phyloP scores from a whole-genome alignment of 2,329 filamentous ascomycete genomes.

The Ophiostoma montium region DNA sequence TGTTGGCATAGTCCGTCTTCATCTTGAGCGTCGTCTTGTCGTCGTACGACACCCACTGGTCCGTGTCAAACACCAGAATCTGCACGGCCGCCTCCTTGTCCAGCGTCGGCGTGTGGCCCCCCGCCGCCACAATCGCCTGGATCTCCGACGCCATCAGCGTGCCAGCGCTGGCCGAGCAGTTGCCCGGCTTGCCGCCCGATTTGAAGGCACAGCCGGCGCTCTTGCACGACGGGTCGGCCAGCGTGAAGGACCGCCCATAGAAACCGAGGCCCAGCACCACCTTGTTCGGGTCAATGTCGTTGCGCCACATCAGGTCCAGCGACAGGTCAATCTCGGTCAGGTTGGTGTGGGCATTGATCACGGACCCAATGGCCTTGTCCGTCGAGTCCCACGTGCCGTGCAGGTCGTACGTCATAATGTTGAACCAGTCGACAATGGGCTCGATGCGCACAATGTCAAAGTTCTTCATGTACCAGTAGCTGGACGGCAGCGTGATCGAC shows the following conservation, averaged over 20 bases:
- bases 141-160: constrained; percentile 17
- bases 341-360: constrained; percentile 29
- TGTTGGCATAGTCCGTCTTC: constrained; percentile 17
- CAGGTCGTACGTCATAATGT: constrained; percentile 22
- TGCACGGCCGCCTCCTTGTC: constrained; percentile 19
- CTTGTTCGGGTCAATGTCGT: constrained; percentile 25
- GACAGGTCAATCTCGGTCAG: constrained; percentile 28
- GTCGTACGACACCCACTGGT: constrained; percentile 22
- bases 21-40: constrained; percentile 17
- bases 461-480: constrained; percentile 13
- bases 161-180: constrained; percentile 15
- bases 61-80: constrained; percentile 14
- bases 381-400: constrained; percentile 26
- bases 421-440: constrained; percentile 11
- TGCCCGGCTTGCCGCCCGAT: constrained; percentile 11
- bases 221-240: constrained; percentile 15
- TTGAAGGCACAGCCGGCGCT: constrained; percentile 16
- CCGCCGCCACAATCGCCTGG: constrained; percentile 11
- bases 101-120: not conserved
- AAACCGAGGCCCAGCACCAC: constrained; percentile 30
- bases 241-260: constrained; percentile 20
- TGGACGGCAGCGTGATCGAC: not conserved
- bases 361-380: constrained; percentile 15
- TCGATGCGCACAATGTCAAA: constrained; percentile 15
- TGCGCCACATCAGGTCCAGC: constrained; percentile 33